phyloP scores from a whole-genome alignment of 164 flowering plant species.

The Magnolia officinalis region DNA sequence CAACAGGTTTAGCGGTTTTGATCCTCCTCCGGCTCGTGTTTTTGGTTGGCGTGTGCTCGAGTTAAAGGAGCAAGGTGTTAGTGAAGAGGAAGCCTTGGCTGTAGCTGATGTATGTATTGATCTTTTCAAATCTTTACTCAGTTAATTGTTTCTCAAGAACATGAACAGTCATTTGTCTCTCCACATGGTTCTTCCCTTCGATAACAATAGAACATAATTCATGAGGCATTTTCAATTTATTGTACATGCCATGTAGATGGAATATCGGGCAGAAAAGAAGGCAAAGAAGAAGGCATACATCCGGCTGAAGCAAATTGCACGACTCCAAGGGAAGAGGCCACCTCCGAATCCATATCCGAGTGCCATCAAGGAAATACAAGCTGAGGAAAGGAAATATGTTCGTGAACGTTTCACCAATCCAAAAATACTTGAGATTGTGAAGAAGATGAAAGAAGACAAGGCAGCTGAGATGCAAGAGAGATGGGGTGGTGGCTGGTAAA shows the following conservation, averaged over 20 bases:
- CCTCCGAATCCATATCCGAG: slow-evolving; percentile 89
- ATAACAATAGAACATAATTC: too few species aligned
- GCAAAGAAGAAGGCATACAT: slow-evolving; percentile 68
- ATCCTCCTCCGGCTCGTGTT: slow-evolving; percentile 79
- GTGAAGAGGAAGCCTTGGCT: slow-evolving; percentile 71
- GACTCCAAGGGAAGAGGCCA: slow-evolving; percentile 63
- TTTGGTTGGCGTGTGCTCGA: slow-evolving; percentile 82
- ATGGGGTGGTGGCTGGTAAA: slow-evolving; percentile 9
- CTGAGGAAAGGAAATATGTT: slow-evolving; percentile 65
- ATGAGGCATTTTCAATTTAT: neutral
- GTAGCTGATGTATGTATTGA: slow-evolving; percentile 68
- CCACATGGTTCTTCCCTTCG: neutral
- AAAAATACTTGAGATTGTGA: slow-evolving; percentile 30
- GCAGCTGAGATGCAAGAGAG: slow-evolving; percentile 35
- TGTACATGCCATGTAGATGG: slow-evolving; percentile 45
- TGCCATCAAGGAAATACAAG: slow-evolving; percentile 75
- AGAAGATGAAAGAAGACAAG: slow-evolving; percentile 52
- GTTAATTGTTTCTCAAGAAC: neutral
- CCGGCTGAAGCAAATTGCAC: slow-evolving; percentile 68
- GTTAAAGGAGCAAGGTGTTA: slow-evolving; percentile 74
- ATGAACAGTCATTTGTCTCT: neutral
- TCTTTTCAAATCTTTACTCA: neutral
- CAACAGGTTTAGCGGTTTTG: slow-evolving; percentile 54
- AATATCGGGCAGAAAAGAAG: slow-evolving; percentile 74
- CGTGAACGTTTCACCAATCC: slow-evolving; percentile 56